These are phyloP conservation scores for Sideroxylon spinosum DNA, from an alignment of 179 eudicot species.

Conservation along the genomic window DNA sequence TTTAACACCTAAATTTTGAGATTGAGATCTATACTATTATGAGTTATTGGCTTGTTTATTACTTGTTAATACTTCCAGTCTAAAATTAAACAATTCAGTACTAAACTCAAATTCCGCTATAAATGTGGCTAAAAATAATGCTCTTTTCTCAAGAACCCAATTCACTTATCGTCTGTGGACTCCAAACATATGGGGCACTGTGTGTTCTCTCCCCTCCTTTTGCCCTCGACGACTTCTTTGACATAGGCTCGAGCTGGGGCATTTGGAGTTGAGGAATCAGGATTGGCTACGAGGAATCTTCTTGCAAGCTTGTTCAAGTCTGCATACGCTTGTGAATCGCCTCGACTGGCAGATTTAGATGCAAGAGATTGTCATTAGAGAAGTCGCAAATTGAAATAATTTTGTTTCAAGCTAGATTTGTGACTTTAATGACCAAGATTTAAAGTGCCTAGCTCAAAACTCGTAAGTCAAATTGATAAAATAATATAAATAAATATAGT, in stretches of 20 bases:
- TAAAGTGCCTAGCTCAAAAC: too few relatives aligned
- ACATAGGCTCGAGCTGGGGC: conserved; percentile 47
- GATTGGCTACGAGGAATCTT: conserved; percentile 38
- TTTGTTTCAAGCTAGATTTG: neutral
- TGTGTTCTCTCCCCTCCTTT: conserved; percentile 34
- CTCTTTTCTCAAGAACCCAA: conserved; percentile 50
- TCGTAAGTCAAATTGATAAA: too few relatives aligned
- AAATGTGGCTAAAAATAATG: conserved; percentile 53
- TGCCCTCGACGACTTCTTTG: conserved; percentile 54
- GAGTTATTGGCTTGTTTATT: too few relatives aligned
- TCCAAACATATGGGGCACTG: conserved; percentile 73
- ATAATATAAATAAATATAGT: too few relatives aligned
- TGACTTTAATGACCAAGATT: too few relatives aligned
- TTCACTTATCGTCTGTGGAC: conserved; percentile 42
- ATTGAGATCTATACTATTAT: too few relatives aligned
- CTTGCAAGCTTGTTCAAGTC: conserved; percentile 57
- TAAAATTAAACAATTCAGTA: too few relatives aligned
- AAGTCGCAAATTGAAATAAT: neutral
- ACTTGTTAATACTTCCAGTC: too few relatives aligned
- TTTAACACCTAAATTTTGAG: too few relatives aligned
- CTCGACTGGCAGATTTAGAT: conserved; percentile 38
- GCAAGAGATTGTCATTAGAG: neutral
- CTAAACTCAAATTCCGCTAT: too few relatives aligned
- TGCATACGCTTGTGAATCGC: conserved; percentile 45
- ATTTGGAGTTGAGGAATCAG: conserved; percentile 27